Evolutionary conservation across 2,329 filamentous ascomycete genomes (phyloP), one percentile per base, ranked within the genome.

Genomic region (Cladorrhinum sp.): DNA sequence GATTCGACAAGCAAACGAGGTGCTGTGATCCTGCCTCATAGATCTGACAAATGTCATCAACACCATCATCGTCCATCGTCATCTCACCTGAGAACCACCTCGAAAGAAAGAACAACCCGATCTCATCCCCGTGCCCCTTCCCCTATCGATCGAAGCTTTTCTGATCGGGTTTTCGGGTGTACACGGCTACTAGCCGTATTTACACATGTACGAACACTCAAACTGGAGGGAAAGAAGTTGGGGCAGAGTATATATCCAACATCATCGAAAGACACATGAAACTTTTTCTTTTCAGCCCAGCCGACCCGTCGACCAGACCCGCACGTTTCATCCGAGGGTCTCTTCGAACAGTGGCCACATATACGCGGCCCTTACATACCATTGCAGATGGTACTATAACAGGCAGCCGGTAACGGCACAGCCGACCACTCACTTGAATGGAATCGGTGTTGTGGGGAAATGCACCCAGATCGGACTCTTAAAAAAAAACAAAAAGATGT

Each of bases 1-100:
- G n/a, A 67, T 67, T 18, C 60, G 49, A 23, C 55, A 22, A 18
- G 66, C 66, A 6, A 68, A 68, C 55, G 66, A 66, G 27, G 61
- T 67, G 29, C 50, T 67, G n/a, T 67, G 61, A 67, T 10, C 8
- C n/a, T 8, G 8, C 10, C 18, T 23, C 16, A n/a, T 18, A 48
- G 41, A 13, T n/a, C 20, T 32, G 25, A 25, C 38, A 24, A 23
- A n/a, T 27, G 20, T 32, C 52, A 48, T 38, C 27, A 18, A 41
- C 55, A 23, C 4, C 50, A 16, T n/a, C 25, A 20, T 4, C 3
- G 12, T 22, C 18, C 13, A 50, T n/a, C 51, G 29, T 20, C n/a
- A 60, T 20, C 41, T 1, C 23, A 49, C 9, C n/a, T 41, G 13
- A 8, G 38, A 25, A 23, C 48, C 13, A 5, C 7, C n/a, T n/a